Evolutionary conservation across 306 rosid species (phyloP).

Genomic region (Hylodesmum podocarpum): DNA sequence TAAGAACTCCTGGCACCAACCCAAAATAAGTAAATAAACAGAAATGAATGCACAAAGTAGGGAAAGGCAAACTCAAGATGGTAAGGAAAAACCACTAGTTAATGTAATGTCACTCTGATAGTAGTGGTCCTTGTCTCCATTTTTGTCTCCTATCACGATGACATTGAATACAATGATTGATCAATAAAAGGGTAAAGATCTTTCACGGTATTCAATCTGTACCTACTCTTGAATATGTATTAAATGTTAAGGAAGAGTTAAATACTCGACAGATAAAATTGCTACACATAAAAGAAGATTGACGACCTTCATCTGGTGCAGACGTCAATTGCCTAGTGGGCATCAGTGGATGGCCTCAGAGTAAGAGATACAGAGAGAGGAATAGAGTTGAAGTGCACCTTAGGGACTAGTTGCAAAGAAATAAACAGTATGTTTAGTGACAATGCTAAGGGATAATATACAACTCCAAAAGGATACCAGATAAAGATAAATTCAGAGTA

Average conservation of each 20-base stretch:
- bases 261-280: not conserved
- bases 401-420: slow-evolving; percentile 4
- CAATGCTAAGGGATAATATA: not conserved
- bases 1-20: not conserved
- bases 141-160: slow-evolving; percentile 14
- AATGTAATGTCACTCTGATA: not conserved
- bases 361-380: not conserved
- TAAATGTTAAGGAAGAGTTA: slow-evolving; percentile 11
- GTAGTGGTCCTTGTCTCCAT: not conserved
- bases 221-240: not conserved
- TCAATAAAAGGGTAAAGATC: slow-evolving; percentile 11
- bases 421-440: not conserved
- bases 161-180: slow-evolving; percentile 10
- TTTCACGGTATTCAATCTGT: not conserved
- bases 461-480: not conserved
- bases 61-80: not conserved
- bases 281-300: not conserved
- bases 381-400: not conserved
- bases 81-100: not conserved
- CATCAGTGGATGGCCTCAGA: not conserved
- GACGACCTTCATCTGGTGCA: not conserved
- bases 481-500: not conserved
- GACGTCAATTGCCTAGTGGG: not conserved
- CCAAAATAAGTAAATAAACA: not conserved
- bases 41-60: not conserved